Evolutionary conservation across 2,329 filamentous ascomycete species (phyloP).

Genomic region (Macrophomina phaseolina): DNA sequence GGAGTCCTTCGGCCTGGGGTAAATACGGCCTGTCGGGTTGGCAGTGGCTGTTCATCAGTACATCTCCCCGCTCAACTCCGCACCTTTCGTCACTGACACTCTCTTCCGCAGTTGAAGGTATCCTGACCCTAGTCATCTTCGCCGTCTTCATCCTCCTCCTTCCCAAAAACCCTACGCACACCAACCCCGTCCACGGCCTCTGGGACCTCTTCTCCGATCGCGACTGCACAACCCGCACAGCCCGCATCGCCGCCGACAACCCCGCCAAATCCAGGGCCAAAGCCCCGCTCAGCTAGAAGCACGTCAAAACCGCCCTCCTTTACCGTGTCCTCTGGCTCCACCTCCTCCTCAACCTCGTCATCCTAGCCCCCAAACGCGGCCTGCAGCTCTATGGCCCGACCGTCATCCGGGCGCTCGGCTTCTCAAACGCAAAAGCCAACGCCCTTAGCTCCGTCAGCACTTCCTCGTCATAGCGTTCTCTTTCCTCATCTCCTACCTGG

Average conservation of each 20-base stretch:
- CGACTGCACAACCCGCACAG: not conserved
- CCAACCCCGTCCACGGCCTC: not conserved
- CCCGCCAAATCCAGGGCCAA: not conserved
- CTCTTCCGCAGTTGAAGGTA: not conserved
- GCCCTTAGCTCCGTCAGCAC: conserved; percentile 3
- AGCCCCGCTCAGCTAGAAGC: not conserved
- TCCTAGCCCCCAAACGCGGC: conserved; percentile 3
- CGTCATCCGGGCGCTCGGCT: not conserved
- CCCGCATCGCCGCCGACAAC: not conserved
- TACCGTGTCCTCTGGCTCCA: not conserved
- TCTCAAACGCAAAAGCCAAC: not conserved
- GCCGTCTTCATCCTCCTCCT: not conserved
- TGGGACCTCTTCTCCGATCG: not conserved
- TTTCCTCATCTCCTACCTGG: no score
- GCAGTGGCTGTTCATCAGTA: conserved; percentile 17
- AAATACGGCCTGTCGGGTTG: not conserved
- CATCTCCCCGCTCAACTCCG: no score
- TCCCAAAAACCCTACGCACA: not conserved
- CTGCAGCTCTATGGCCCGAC: not conserved
- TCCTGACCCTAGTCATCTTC: not conserved
- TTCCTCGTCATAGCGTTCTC: no score
- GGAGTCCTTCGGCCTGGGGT: conserved; percentile 34
- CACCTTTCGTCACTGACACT: not conserved
- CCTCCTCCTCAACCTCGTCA: not conserved
- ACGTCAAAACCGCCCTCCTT: not conserved